Percentiles rank a stretch among this genome's conserved stretches.
phyloP scores from a whole-genome alignment of 306 rosid species.

The Delonix regia region DNA sequence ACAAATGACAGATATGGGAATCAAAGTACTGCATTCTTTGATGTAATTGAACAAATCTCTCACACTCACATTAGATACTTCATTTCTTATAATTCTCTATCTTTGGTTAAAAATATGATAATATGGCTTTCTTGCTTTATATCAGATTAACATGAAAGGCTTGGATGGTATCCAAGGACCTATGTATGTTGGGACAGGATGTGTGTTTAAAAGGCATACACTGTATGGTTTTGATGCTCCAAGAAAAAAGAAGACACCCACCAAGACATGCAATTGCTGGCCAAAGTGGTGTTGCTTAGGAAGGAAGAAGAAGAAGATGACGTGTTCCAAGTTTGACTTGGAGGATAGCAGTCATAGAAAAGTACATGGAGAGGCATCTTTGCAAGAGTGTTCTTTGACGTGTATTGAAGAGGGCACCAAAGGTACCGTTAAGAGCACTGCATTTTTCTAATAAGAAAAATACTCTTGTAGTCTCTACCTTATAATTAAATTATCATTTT shows the following conservation, averaged over 20 bases:
- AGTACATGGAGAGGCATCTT: conserved; percentile 38
- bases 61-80: neutral
- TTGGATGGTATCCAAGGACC: conserved; percentile 92
- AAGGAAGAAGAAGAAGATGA: conserved; percentile 47
- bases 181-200: conserved; percentile 68
- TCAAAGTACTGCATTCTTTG: conserved; percentile 53
- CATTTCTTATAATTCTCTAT: conserved; percentile 13
- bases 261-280: conserved; percentile 72
- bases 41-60: conserved; percentile 46
- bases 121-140: neutral
- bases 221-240: conserved; percentile 81
- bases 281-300: conserved; percentile 57
- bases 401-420: conserved; percentile 37
- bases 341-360: conserved; percentile 37
- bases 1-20: conserved; percentile 44
- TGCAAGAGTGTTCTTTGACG: conserved; percentile 34
- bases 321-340: conserved; percentile 45
- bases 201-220: conserved; percentile 74
- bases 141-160: conserved; percentile 75
- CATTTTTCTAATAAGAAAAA: neutral
- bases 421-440: conserved; percentile 34
- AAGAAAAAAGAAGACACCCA: conserved; percentile 53
- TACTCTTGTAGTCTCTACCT: too few relatives aligned
- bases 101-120: neutral
- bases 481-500: too few relatives aligned